These are phyloP conservation scores for Melocanna baccifera DNA, from an alignment of 176 grass and related monocot genomes.

Conservation along the genomic window DNA sequence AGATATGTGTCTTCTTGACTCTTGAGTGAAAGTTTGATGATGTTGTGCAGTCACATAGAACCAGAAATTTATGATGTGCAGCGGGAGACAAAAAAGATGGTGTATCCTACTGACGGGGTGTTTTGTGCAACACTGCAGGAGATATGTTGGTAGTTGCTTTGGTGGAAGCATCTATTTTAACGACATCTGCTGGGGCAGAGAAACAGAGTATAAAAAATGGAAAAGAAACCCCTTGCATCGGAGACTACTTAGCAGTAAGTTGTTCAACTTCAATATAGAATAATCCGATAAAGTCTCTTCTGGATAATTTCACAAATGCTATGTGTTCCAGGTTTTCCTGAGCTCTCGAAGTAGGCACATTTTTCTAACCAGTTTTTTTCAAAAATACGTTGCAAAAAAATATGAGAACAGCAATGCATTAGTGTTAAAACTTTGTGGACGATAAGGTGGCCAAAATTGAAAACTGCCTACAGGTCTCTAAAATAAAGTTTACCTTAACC, in stretches of 20 bases:
- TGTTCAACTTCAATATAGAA: not conserved
- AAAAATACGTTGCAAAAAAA: not conserved
- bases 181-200: not conserved
- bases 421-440: not conserved
- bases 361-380: not conserved
- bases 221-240: not conserved
- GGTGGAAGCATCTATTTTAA: slow-evolving; percentile 1
- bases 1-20: not conserved
- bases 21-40: not conserved
- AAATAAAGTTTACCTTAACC: slow-evolving; percentile 73
- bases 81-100: not conserved
- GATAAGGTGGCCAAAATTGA: not conserved
- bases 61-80: not conserved
- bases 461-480: not conserved
- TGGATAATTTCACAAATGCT: slow-evolving; percentile 2
- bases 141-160: not conserved
- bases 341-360: not conserved
- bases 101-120: not conserved
- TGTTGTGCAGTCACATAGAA: not conserved
- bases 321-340: not conserved
- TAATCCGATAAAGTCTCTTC: not conserved
- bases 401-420: not conserved
- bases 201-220: not conserved
- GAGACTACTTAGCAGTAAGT: not conserved
- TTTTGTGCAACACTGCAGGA: not conserved